Conservation (phyloP, 495 filamentous ascomycete genomes). For the Penicillium flavigenum region DNA sequence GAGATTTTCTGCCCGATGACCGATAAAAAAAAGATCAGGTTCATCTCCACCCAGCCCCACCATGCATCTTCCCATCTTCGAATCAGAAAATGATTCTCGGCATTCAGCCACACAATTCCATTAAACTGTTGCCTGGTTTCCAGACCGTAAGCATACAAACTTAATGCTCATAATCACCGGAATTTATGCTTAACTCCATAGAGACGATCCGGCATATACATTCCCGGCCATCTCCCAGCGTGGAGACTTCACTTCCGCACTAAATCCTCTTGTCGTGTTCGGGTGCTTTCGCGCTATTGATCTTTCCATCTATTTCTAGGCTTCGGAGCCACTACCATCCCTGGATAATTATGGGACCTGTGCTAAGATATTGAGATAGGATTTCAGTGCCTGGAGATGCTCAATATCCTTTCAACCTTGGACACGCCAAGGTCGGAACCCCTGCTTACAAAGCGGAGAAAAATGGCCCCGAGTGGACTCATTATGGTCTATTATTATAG, state of each 20-base stretch:
- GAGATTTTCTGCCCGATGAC: background rate
- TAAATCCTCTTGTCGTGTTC: background rate
- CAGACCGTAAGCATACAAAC: conserved; percentile 15
- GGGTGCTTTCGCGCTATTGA: conserved; percentile 9
- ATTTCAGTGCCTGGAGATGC: background rate
- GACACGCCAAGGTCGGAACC: background rate
- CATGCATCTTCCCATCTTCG: background rate
- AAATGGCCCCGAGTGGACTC: background rate
- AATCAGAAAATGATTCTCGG: background rate
- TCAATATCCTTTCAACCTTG: background rate
- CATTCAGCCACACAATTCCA: conserved; percentile 24
- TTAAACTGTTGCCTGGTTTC: conserved; percentile 12
- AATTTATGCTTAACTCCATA: conserved; percentile 10
- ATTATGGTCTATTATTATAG: no score
- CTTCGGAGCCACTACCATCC: background rate
- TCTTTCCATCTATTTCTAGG: conserved; percentile 6
- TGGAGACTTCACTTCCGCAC: background rate
- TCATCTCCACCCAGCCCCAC: background rate
- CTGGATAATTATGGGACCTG: background rate
- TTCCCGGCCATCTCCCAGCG: background rate
- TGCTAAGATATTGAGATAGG: background rate
- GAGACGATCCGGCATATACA: conserved; percentile 9
- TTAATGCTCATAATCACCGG: background rate
- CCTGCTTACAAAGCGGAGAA: background rate
- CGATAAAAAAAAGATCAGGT: background rate